A percentile compares a stretch with the other conserved stretches of the same genome.
Conservation (phyloP, 2,329 filamentous ascomycete genomes). For the Epichloe scottii region DNA sequence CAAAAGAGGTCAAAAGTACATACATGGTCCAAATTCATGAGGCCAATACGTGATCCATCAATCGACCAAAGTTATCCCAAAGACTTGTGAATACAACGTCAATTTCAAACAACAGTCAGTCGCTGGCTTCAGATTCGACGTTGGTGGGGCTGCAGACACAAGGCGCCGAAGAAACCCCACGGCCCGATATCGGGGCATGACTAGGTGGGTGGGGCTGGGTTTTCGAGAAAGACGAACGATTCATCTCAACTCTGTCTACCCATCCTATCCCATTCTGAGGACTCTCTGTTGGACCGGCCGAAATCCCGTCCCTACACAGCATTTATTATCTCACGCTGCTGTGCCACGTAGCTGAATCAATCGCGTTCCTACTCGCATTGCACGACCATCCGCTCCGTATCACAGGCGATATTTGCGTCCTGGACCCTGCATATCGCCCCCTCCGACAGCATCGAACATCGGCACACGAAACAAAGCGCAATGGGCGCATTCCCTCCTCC, state of each 20-base stretch:
- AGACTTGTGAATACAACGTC: no score
- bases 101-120: no score
- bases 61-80: no score
- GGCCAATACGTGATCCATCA: no score
- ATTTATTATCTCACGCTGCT: background rate
- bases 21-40: no score
- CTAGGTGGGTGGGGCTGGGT: background rate
- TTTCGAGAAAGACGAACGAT: background rate
- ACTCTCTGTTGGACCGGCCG: no score
- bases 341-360: background rate
- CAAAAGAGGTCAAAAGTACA: no score
- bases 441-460: no score
- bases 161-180: background rate
- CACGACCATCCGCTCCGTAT: background rate
- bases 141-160: no score
- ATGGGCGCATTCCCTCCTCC: slow-evolving; percentile 60
- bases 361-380: background rate
- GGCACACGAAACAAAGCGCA: background rate
- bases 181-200: slow-evolving; percentile 6
- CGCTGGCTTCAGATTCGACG: no score
- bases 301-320: no score
- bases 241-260: background rate
- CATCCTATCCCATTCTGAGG: background rate
- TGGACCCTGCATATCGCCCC: background rate
- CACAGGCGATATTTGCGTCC: background rate